Evolutionary conservation across 1,139 yeast species (phyloP), one percentile per base, ranked within the genome.

Genomic region (Taphrina sp.): DNA sequence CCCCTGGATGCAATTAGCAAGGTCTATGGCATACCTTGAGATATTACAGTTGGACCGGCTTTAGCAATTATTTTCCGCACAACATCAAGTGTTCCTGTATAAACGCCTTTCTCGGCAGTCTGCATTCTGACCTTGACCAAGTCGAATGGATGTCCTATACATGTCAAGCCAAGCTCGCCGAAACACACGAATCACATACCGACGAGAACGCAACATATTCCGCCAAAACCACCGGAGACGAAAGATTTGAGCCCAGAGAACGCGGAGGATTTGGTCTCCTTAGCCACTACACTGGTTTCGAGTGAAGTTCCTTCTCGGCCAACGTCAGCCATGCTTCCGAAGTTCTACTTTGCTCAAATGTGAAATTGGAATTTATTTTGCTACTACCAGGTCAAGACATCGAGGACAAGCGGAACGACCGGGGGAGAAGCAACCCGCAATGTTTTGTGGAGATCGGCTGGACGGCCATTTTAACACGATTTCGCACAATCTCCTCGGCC

Each of bases 81-180:
- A 31, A 95, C 94, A 54, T 81, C 81, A 3, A 77, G 64, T 16
- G 95, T 78, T 19, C 82, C 75, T 22, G 74, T 67, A 67, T 81
- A 82, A 56, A 81, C 76, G 10, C 85, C 85, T n/a, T 67, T 63
- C 20, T 69, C 61, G 8, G 80, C 71, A 5, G 75, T 73, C 68
- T 92, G 98, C 61, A 92, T 79, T 63, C 96, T 79, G 29, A 92
- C 98, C 69, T 92, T 92, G 63, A 90, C 81, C 62, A 92, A 77
- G 69, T 92, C 98, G 68, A 92, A 92, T 1, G 97, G 97, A 68
- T 92, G 97, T 14, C 47, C 47, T 43, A 17, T 4, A 43, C 20
- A 28, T 26, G 8, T 10, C 31, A 28, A 28, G 31, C 14, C 37
- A 3, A 24, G 17, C 10, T n/a, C 5, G 1, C 8, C 3, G 2